Evolutionary conservation across 345 rosid genomes (phyloP).

Genomic region (Populus alba): DNA sequence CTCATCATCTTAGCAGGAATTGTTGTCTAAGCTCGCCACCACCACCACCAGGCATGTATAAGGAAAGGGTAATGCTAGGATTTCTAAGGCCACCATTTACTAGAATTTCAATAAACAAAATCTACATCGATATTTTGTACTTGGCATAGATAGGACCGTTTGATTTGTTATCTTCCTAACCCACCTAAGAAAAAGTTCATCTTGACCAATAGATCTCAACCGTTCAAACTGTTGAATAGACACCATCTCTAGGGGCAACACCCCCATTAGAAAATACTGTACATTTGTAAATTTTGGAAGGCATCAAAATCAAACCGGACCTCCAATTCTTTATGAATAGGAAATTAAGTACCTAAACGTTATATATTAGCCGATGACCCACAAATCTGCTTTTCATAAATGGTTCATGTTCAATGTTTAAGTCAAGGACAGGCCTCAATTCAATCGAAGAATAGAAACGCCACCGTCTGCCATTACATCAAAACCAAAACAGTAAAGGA

Average conservation of each 20-base stretch:
- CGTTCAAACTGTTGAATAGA: neutral
- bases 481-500: neutral
- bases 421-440: neutral
- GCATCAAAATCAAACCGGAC: neutral
- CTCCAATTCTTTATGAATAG: too few relatives aligned
- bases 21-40: neutral
- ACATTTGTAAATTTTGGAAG: too few relatives aligned
- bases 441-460: neutral
- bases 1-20: neutral
- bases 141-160: neutral
- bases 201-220: neutral
- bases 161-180: neutral
- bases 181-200: neutral
- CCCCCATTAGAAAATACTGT: neutral
- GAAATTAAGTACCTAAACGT: neutral
- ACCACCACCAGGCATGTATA: neutral
- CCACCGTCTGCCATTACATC: neutral
- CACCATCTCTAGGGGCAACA: neutral
- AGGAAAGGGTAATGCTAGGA: slow-evolving; percentile 7
- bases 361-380: neutral
- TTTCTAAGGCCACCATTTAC: slow-evolving; percentile 26
- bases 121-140: neutral
- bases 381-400: neutral
- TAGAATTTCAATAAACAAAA: neutral
- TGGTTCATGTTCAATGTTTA: neutral